phyloP scores from a whole-genome alignment of 2,329 filamentous ascomycete species.

The Epichloe gansuensis region DNA sequence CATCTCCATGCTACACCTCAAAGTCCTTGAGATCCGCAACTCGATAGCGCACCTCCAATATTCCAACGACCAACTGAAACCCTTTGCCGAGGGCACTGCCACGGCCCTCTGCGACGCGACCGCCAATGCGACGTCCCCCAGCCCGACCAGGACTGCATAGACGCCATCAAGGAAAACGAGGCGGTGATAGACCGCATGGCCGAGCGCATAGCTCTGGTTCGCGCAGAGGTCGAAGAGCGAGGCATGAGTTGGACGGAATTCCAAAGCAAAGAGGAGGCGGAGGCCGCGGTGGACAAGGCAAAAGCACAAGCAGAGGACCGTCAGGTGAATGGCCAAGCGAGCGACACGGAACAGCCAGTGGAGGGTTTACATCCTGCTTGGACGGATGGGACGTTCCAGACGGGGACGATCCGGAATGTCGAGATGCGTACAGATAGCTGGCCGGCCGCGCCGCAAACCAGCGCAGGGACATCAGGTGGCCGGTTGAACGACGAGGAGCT shows the following conservation, averaged over 20 bases:
- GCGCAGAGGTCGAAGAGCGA: conserved; percentile 48
- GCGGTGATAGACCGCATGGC: conserved; percentile 55
- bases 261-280: conserved; percentile 31
- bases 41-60: conserved; percentile 60
- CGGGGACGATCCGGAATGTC: conserved; percentile 41
- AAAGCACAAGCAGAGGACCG: conserved; percentile 5
- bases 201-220: conserved; percentile 51
- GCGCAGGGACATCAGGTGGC: conserved; percentile 22
- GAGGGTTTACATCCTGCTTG: conserved; percentile 32
- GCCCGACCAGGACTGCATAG: conserved; percentile 57
- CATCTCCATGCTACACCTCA: conserved; percentile 54
- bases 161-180: conserved; percentile 63
- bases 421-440: conserved; percentile 32
- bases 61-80: conserved; percentile 60
- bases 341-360: neutral
- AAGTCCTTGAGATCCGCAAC: conserved; percentile 66
- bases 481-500: conserved; percentile 48
- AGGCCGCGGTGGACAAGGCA: conserved; percentile 18
- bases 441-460: conserved; percentile 9
- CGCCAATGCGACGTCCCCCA: conserved; percentile 4
- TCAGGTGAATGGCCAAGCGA: neutral
- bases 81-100: conserved; percentile 45
- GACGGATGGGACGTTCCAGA: conserved; percentile 53
- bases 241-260: conserved; percentile 48
- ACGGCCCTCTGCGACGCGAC: conserved; percentile 16